Base-by-base conservation (phyloP, 768 basidiomycete species). In the Lactarius hengduanensis region DNA sequence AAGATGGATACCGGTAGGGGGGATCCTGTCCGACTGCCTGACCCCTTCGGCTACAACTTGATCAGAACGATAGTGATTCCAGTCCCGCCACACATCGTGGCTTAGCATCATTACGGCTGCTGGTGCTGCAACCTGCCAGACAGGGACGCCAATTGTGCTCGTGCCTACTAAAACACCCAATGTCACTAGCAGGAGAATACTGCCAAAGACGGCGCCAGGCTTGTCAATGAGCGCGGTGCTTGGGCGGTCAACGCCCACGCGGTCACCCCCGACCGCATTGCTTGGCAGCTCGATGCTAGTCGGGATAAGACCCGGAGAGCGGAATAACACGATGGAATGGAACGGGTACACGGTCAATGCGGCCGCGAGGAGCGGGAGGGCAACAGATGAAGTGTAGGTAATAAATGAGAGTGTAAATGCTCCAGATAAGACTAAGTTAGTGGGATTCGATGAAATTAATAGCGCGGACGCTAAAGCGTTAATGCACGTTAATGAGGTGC, bases 381-480 rank as follows among this genome's bases (percentile, higher is more conserved):
- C 88, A 18, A 90, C 85, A 77, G 94, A 94, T 0, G 89, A 90
- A 0, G 90, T 91, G 76, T 90, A 95, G 0, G 86, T 84, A 10
- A 84, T 83, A 69, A 92, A 91, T 58, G 90, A 88, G 56, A 96
- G 81, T 4, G 79, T 73, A 74, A 97, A 94, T 0, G 93, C 92
- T 61, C 92, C 93, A 59, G 92, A 91, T 28, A 97, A 86, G 57
- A 98, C 90, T 26, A 97, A 88, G 72, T 98, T 98, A 1, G 96
- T 98, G 2, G 92, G 94, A 73, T 98, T 98, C 0, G 90, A 91
- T 2, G 94, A 89, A 58, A 97, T 92, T 8, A 86, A 78, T 0
- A 84, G 78, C 20, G 81, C 81, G 20, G 80, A 82, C 8, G 82
- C 84, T 77, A 61, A n/a, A n/a, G 3, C 4, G 13, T 30, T 3